Base-by-base conservation (phyloP, 352 stramenopile genomes). In the Phytophthora pseudosyringae region DNA sequence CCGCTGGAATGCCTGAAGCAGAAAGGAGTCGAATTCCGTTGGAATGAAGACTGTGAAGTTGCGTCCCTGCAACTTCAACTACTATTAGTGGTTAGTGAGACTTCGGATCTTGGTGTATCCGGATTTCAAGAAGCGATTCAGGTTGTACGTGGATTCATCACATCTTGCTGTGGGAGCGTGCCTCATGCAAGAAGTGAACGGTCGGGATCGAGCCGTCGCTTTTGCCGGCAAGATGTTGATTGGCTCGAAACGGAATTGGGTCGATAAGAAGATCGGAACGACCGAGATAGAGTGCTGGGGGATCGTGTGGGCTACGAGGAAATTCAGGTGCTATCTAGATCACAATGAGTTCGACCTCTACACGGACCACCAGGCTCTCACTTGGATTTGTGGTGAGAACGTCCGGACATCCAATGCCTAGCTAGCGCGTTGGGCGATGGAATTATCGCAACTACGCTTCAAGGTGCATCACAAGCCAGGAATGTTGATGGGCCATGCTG, bases 1-100 rank as follows among this genome's bases (percentile, higher is more conserved):
- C 13, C 35, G 16, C 2, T 51, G 16, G 46, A 64, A 38, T n/a
- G 56, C 2, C 21, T 64, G 45, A 64, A 51, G 15, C n/a, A 50
- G 15, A 64, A 64, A 13, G 38, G 48, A 7, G 46, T 21, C 1
- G 13, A 15, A 4, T 64, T 64, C 18, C 15, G 5, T 4, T 40
- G 35, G 12, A 3, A 3, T n/a, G 35, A 40, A 2, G 35, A 40
- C 12, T 40, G 35, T n/a, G 31, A 44, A 10, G n/a, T 15, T 25
- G 38, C n/a, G 21, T 44, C 26, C n/a, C 6, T 44, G 38, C 38
- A 44, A 5, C 11, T 44, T 2, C 5, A 44, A 26, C n/a, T 8
- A 6, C 21, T 26, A n/a, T n/a, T n/a, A n/a, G n/a, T n/a, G n/a
- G 1, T 3, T 44, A 2, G 38, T 44, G 13, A 5, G 11, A 25